Percentiles rank a stretch among this genome's conserved stretches.
Conservation (phyloP, 176 grass and related monocot species). For the Echinochloa phyllopogon region DNA sequence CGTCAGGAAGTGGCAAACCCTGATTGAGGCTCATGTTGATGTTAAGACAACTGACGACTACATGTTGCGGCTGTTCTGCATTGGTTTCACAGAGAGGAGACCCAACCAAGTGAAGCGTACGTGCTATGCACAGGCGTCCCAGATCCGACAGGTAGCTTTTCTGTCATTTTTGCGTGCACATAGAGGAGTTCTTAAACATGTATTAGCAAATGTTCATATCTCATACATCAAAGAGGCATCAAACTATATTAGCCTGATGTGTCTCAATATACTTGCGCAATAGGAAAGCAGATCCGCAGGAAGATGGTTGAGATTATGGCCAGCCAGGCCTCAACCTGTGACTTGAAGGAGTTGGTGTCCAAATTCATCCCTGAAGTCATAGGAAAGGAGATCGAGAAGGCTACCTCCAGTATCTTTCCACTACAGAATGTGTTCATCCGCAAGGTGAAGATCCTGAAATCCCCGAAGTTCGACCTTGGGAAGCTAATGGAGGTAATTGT, state of each 20-base stretch:
- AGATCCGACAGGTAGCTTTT: slow-evolving; percentile 76
- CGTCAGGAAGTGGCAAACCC: slow-evolving; percentile 90
- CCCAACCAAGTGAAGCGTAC: slow-evolving; percentile 93
- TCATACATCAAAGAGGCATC: background rate
- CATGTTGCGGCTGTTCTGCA: slow-evolving; percentile 83
- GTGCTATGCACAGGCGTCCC: slow-evolving; percentile 87
- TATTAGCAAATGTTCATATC: background rate
- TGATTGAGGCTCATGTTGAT: slow-evolving; percentile 92
- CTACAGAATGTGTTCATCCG: slow-evolving; percentile 92
- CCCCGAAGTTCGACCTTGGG: slow-evolving; percentile 88
- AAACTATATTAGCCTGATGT: background rate
- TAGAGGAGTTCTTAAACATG: background rate
- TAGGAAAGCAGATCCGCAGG: slow-evolving; percentile 87
- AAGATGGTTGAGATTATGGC: slow-evolving; percentile 99
- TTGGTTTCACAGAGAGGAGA: slow-evolving; percentile 86
- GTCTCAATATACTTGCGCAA: too few relatives aligned
- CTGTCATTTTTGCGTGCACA: background rate
- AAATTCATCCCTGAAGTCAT: slow-evolving; percentile 96
- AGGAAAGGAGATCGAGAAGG: slow-evolving; percentile 95
- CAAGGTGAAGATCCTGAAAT: slow-evolving; percentile 95
- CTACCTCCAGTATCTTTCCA: slow-evolving; percentile 77
- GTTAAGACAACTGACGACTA: slow-evolving; percentile 92
- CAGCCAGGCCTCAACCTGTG: slow-evolving; percentile 77
- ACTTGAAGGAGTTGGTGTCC: slow-evolving; percentile 82
- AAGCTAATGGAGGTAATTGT: slow-evolving; percentile 94